A percentile compares a stretch with the other conserved stretches of the same genome.
These are phyloP conservation scores for Carex scoparia DNA, from an alignment of 176 grass and related monocot species.

Conservation along the genomic window DNA sequence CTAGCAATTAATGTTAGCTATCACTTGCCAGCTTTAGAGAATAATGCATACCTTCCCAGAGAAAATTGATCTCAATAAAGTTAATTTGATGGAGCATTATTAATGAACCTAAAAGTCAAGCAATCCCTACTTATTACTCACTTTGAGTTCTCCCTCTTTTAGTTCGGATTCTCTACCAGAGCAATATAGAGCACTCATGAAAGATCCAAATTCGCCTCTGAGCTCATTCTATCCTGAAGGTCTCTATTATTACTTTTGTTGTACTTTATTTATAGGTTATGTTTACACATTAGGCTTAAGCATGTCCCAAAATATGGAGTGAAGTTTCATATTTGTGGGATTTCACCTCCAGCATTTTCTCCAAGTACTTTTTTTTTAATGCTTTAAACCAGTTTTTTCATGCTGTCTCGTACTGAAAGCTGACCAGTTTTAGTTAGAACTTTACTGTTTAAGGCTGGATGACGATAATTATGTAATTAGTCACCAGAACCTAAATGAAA, in stretches of 20 bases:
- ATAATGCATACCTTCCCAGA: conserved; percentile 13
- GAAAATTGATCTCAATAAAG: not conserved
- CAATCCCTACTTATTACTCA: conserved; percentile 13
- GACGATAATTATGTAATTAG: not conserved
- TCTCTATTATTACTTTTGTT: conserved; percentile 27
- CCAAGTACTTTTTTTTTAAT: not conserved
- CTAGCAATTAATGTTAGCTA: not conserved
- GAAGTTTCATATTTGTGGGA: not conserved
- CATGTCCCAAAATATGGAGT: not conserved
- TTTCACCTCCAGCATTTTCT: not conserved
- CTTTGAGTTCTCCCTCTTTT: conserved; percentile 35
- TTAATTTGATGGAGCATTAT: conserved; percentile 25
- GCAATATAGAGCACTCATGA: conserved; percentile 70
- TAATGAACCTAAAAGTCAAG: not conserved
- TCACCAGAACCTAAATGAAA: not conserved
- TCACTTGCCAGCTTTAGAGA: not conserved
- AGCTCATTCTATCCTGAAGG: conserved; percentile 91
- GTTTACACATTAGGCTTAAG: not conserved
- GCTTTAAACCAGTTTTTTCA: not conserved
- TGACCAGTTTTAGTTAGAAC: not conserved
- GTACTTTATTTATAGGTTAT: not conserved
- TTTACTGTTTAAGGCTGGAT: not conserved
- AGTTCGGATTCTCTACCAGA: conserved; percentile 92
- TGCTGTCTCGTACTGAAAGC: not conserved
- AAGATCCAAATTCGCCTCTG: conserved; percentile 71